These are phyloP conservation scores for Monosporozyma yasuniensis DNA, from an alignment of 805 yeast genomes.

Conservation along the genomic window DNA sequence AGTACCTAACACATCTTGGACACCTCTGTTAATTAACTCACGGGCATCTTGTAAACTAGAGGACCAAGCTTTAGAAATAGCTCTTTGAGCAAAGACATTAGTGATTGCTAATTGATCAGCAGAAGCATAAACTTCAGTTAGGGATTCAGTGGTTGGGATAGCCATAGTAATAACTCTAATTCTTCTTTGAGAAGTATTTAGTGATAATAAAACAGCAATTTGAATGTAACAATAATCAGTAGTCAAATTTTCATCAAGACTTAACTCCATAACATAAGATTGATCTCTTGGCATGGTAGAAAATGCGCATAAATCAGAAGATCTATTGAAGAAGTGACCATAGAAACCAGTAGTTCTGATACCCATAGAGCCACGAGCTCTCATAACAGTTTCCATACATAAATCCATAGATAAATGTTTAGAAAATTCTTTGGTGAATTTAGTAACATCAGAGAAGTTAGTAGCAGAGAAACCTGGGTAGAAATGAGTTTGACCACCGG, in stretches of 20 bases:
- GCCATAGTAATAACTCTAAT: slow-evolving; percentile 86
- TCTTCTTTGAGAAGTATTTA: slow-evolving; percentile 85
- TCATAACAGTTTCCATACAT: slow-evolving; percentile 89
- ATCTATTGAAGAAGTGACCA: slow-evolving; percentile 94
- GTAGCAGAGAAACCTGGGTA: slow-evolving; percentile 79
- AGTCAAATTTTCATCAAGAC: slow-evolving; percentile 73
- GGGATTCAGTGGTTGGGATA: slow-evolving; percentile 72
- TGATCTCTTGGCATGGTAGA: slow-evolving; percentile 97
- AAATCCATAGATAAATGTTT: slow-evolving; percentile 85
- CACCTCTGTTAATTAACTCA: slow-evolving; percentile 56
- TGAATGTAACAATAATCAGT: slow-evolving; percentile 79
- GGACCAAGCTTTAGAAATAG: slow-evolving; percentile 66
- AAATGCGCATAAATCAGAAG: slow-evolving; percentile 93
- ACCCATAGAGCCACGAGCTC: slow-evolving; percentile 91
- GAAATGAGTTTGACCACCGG: slow-evolving; percentile 95
- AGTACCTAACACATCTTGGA: slow-evolving; percentile 66
- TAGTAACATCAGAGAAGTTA: slow-evolving; percentile 23
- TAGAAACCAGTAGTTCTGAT: slow-evolving; percentile 72
- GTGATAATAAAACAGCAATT: slow-evolving; percentile 84
- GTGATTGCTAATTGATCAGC: slow-evolving; percentile 94
- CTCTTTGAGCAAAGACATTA: slow-evolving; percentile 71
- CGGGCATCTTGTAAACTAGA: slow-evolving; percentile 66
- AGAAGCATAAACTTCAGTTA: slow-evolving; percentile 81
- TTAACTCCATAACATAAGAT: slow-evolving; percentile 77
- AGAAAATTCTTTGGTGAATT: slow-evolving; percentile 78